Evolutionary conservation across 345 rosid genomes (phyloP).

Genomic region (Cardamine occulta): DNA sequence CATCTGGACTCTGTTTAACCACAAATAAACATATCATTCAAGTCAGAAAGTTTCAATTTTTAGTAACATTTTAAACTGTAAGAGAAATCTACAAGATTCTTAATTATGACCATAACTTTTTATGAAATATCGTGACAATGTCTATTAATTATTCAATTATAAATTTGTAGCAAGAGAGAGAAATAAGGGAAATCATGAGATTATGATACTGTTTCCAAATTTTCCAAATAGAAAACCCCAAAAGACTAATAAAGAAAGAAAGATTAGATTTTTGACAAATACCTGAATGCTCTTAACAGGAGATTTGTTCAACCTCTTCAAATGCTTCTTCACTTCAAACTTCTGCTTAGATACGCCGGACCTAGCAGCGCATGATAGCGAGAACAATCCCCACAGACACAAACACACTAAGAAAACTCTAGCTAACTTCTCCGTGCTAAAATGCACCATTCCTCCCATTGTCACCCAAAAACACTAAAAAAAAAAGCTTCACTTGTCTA

Average conservation of each 20-base stretch:
- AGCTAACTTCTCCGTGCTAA: constrained; percentile 42
- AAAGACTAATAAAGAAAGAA: background rate
- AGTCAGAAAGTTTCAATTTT: constrained; percentile 20
- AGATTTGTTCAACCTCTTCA: constrained; percentile 89
- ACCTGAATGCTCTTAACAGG: constrained; percentile 84
- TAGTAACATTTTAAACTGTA: background rate
- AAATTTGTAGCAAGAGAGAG: constrained; percentile 40
- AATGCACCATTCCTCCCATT: constrained; percentile 48
- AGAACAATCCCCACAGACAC: constrained; percentile 52
- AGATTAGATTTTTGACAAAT: constrained; percentile 16
- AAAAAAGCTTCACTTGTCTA: background rate
- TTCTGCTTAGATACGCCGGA: constrained; percentile 66
- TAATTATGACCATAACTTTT: constrained; percentile 34
- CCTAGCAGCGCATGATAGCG: constrained; percentile 64
- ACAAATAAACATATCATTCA: background rate
- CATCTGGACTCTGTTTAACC: constrained; percentile 70
- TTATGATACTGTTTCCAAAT: constrained; percentile 23
- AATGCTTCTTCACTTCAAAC: constrained; percentile 76
- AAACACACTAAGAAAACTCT: constrained; percentile 47
- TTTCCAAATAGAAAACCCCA: constrained; percentile 35
- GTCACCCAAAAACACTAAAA: background rate
- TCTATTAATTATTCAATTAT: constrained; percentile 24
- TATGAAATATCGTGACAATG: constrained; percentile 9
- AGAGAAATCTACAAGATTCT: background rate
- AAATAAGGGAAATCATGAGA: constrained; percentile 30